These are phyloP conservation scores for Marsdenia floribunda DNA, from an alignment of 257 asterid species.

Conservation along the genomic window DNA sequence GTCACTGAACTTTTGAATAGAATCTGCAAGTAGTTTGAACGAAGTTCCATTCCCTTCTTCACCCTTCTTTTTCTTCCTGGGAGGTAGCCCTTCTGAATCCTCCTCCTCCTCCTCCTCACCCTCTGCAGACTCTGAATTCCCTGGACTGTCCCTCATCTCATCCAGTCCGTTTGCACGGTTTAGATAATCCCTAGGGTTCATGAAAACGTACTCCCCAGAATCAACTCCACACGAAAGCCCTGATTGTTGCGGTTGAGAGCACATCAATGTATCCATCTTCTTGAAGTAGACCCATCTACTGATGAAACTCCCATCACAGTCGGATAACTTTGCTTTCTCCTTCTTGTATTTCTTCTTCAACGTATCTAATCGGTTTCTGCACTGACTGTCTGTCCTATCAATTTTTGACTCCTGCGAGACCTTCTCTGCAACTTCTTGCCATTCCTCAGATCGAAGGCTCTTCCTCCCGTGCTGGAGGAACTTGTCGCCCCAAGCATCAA, in stretches of 20 bases:
- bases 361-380: constrained; percentile 86
- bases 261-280: constrained; percentile 65
- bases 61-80: constrained; percentile 35
- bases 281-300: constrained; percentile 75
- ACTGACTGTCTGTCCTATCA: constrained; percentile 81
- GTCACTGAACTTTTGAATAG: constrained; percentile 63
- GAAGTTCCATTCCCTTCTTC: constrained; percentile 25
- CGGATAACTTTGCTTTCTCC: constrained; percentile 59
- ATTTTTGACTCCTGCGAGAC: constrained; percentile 64
- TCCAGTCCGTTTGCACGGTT: constrained; percentile 59
- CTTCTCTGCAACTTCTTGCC: constrained; percentile 88
- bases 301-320: constrained; percentile 14
- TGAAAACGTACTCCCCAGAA: constrained; percentile 68
- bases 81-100: constrained; percentile 51
- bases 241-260: constrained; percentile 41
- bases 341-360: constrained; percentile 90
- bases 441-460: constrained; percentile 86
- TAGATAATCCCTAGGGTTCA: constrained; percentile 48
- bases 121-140: constrained; percentile 45
- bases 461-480: constrained; percentile 82
- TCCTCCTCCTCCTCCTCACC: constrained; percentile 37
- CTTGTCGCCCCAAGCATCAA: constrained; percentile 83
- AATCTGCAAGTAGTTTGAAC: constrained; percentile 66
- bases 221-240: constrained; percentile 76
- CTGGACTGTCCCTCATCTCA: constrained; percentile 83